Conservation (phyloP, 768 basidiomycete species). For the Leccinum variicolor region DNA sequence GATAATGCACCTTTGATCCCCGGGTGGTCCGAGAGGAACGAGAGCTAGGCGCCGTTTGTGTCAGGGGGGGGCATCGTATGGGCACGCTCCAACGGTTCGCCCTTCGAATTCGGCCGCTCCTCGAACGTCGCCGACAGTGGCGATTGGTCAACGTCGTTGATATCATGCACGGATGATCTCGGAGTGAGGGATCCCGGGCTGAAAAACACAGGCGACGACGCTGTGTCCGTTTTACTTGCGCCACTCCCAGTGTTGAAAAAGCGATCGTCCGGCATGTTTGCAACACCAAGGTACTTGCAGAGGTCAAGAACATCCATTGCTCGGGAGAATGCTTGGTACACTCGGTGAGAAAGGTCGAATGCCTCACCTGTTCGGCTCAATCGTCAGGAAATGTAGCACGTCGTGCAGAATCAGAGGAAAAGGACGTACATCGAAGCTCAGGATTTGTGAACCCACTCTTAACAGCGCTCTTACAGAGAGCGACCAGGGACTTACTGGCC, state of each 20-base stretch:
- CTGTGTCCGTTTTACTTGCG: neutral
- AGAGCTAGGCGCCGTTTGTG: neutral
- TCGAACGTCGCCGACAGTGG: constrained; percentile 1
- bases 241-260: neutral
- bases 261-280: neutral
- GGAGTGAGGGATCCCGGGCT: neutral
- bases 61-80: constrained; percentile 16
- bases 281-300: neutral
- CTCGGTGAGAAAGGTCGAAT: neutral
- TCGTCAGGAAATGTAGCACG: neutral
- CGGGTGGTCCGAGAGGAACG: neutral
- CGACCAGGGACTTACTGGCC: constrained; percentile 4
- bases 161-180: neutral
- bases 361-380: constrained; percentile 8
- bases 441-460: neutral
- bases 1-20: neutral
- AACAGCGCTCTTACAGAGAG: constrained; percentile 4
- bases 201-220: neutral
- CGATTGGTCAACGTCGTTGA: neutral
- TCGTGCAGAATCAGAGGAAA: neutral
- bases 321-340: neutral
- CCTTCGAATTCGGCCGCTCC: neutral
- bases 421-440: constrained; percentile 16
- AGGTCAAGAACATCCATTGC: constrained; percentile 6
- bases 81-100: constrained; percentile 8